phyloP scores from a whole-genome alignment of 352 stramenopile species.

The Blastocystis sp. region DNA sequence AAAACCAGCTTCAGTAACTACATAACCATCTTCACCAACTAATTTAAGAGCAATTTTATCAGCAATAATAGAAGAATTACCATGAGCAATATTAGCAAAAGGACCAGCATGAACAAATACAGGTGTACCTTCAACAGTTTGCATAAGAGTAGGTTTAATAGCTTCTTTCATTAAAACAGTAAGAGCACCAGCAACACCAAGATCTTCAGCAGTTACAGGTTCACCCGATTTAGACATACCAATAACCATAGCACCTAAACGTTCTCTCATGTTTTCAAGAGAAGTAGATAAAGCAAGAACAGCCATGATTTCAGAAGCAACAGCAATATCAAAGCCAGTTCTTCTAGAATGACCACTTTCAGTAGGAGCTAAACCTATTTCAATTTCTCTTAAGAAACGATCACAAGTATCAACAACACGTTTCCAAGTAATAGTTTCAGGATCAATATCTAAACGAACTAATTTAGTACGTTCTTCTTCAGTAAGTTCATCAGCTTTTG shows the following conservation, averaged over 20 bases:
- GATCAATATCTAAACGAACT: conserved; percentile 78
- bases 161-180: conserved; percentile 91
- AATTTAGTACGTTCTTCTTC: conserved; percentile 71
- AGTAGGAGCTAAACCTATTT: conserved; percentile 61
- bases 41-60: conserved; percentile 82
- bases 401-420: conserved; percentile 90
- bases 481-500: conserved; percentile 70
- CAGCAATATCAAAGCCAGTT: conserved; percentile 71
- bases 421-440: conserved; percentile 70
- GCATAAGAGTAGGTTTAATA: conserved; percentile 86
- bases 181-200: conserved; percentile 77
- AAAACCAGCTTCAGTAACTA: conserved; percentile 89
- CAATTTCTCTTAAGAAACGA: conserved; percentile 70
- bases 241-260: conserved; percentile 77
- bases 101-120: conserved; percentile 90
- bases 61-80: conserved; percentile 84
- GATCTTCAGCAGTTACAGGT: conserved; percentile 79
- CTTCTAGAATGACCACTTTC: conserved; percentile 63
- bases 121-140: conserved; percentile 75
- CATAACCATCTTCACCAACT: conserved; percentile 72
- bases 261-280: conserved; percentile 71
- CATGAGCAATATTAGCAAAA: conserved; percentile 91
- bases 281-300: conserved; percentile 77
- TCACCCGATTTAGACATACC: conserved; percentile 55
- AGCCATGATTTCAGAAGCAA: conserved; percentile 93